Evolutionary conservation across 2,329 filamentous ascomycete genomes (phyloP).

Genomic region (Metarhizium sp.): DNA sequence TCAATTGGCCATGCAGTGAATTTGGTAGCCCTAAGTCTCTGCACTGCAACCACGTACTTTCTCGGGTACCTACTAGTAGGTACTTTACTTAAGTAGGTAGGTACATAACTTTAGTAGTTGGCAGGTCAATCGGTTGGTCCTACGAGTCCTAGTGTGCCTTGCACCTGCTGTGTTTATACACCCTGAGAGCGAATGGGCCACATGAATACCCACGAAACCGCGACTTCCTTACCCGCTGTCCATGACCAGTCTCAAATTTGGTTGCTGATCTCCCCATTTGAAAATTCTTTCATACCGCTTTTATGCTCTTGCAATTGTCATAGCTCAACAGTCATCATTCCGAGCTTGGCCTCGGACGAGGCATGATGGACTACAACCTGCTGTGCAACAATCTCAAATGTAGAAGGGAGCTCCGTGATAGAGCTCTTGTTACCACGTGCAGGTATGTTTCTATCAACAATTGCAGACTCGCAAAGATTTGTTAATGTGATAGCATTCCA

Average conservation of each 20-base stretch:
- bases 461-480: neutral
- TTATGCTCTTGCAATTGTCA: neutral
- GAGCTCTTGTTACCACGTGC: conserved; percentile 82
- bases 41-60: too few relatives aligned
- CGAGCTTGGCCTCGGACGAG: neutral
- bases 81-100: too few relatives aligned
- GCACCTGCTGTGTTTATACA: neutral
- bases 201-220: neutral
- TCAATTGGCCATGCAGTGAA: too few relatives aligned
- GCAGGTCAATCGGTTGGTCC: too few relatives aligned
- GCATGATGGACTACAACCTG: conserved; percentile 61
- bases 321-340: neutral
- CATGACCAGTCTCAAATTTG: neutral
- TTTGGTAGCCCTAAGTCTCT: too few relatives aligned
- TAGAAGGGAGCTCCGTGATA: conserved; percentile 55
- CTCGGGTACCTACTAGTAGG: too few relatives aligned
- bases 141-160: too few relatives aligned
- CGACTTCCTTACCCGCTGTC: neutral
- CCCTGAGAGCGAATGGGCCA: neutral
- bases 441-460: conserved; percentile 39
- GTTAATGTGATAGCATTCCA: neutral
- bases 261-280: neutral
- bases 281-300: neutral
- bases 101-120: too few relatives aligned
- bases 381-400: conserved; percentile 78